A percentile compares a stretch with the other conserved stretches of the same genome.
phyloP scores from a whole-genome alignment of 345 rosid species.

The Schrenkiella parvula region DNA sequence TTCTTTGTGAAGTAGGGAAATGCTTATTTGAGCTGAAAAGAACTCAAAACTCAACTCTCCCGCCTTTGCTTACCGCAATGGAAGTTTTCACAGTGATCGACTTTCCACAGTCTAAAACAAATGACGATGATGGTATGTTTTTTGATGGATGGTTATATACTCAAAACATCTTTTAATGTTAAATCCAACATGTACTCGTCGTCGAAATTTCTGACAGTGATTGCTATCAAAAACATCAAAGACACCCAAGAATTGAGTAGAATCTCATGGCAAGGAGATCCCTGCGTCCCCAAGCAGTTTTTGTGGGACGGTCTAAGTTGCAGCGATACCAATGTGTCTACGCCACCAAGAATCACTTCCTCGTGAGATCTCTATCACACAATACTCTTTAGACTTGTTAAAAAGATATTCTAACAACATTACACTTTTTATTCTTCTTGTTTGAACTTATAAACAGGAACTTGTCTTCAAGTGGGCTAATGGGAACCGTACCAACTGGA shows the following conservation, averaged over 20 bases:
- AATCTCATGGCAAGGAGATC: slow-evolving; percentile 61
- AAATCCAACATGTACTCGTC: not conserved
- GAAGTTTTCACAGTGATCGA: slow-evolving; percentile 4
- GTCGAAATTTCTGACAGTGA: slow-evolving; percentile 11
- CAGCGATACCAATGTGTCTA: not conserved
- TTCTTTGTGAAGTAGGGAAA: not conserved
- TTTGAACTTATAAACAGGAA: slow-evolving; percentile 5
- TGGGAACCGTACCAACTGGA: slow-evolving; percentile 13
- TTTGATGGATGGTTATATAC: not conserved
- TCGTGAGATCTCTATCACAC: not conserved
- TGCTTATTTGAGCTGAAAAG: not conserved
- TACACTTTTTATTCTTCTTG: not conserved
- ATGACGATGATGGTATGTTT: slow-evolving; percentile 15
- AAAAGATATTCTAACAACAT: not conserved
- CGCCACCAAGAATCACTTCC: slow-evolving; percentile 20
- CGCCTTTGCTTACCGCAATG: slow-evolving; percentile 29
- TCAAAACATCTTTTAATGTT: not conserved
- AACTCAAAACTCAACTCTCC: slow-evolving; percentile 19
- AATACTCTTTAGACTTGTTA: not conserved
- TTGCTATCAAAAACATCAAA: slow-evolving; percentile 38
- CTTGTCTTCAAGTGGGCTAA: slow-evolving; percentile 37
- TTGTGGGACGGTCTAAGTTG: slow-evolving; percentile 46
- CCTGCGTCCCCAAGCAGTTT: slow-evolving; percentile 37
- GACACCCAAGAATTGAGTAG: slow-evolving; percentile 19
- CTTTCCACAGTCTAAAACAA: not conserved